Base-by-base conservation (phyloP, 805 yeast species). In the Cyberlindnera mycetangii region DNA sequence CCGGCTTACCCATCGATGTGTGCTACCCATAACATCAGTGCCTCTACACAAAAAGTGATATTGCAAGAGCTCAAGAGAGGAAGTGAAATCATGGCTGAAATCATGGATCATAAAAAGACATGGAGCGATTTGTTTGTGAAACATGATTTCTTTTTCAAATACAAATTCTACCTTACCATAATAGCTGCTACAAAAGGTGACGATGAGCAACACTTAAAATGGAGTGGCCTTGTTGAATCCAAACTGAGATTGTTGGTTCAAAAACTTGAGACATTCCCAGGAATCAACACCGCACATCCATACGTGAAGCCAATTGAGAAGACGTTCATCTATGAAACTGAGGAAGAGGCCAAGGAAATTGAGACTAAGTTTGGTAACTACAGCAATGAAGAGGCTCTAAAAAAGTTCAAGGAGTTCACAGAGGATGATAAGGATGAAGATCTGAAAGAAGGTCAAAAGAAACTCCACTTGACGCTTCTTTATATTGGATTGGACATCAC, bases 1-100 rank as follows among this genome's bases (percentile, higher is more conserved):
- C 99, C 99, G 0, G 98, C 98, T 0, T 89, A 89, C 61, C 97
- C 97, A 1, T 90, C 97, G 2, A 93, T 93, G 99, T 93, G 99
- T 68, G 97, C 99, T 0, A 93, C 99, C 1, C 99, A 93, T 64
- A 93, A 93, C 62, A 90, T 93, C 36, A 83, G 95, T 2, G 79
- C 77, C 15, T 89, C 97, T 0, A 92, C 98, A 0, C 92, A 88
- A 64, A 79, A 77, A 55, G 78, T 93, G 18, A 87, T 93, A 28
- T 60, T 89, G 61, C 62, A 71, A n/a, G 99, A 93, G 63, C 74
- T 93, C 53, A 67, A 73, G 46, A 79, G 96, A 52, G 98, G 96
- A 0, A 72, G 76, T 6, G 79, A 76, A 34, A 70, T 89, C 11
- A 79, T 88, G 70, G 79, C 73, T 52, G 86, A 81, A 20, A 85